Evolutionary conservation across 768 basidiomycete genomes (phyloP).

Genomic region (Pulveroboletus sp.): DNA sequence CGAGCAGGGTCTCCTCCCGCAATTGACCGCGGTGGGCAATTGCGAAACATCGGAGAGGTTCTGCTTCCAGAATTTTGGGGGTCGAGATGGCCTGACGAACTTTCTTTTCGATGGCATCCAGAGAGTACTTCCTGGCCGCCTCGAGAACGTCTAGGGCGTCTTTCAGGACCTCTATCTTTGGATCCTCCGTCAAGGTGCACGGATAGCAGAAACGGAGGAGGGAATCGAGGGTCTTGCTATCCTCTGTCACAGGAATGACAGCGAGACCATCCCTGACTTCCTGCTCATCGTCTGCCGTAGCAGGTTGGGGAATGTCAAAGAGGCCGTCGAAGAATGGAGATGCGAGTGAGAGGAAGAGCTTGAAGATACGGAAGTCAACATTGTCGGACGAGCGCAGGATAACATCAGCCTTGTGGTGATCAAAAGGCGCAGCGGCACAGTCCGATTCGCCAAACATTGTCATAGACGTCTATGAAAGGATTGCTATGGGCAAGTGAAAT

Average conservation of each 20-base stretch:
- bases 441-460: not conserved
- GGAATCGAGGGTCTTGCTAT: conserved; percentile 20
- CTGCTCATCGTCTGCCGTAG: not conserved
- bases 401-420: conserved; percentile 21
- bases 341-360: conserved; percentile 30
- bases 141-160: conserved; percentile 9
- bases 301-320: conserved; percentile 30
- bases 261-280: conserved; percentile 16
- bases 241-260: conserved; percentile 20
- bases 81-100: conserved; percentile 19
- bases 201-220: conserved; percentile 30
- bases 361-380: conserved; percentile 32
- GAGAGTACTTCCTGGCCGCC: conserved; percentile 16
- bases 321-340: conserved; percentile 34
- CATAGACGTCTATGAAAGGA: not conserved
- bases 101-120: conserved; percentile 14
- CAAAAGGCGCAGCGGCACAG: conserved; percentile 19
- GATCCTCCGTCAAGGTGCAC: conserved; percentile 19
- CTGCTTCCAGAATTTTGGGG: conserved; percentile 14
- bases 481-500: not conserved
- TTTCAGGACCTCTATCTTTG: conserved; percentile 10
- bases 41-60: conserved; percentile 31
- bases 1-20: conserved; percentile 21
- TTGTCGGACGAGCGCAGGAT: conserved; percentile 27
- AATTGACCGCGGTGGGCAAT: conserved; percentile 26